A percentile compares a stretch with the other conserved stretches of the same genome.
These are phyloP conservation scores for Kuraishia borneana DNA, from an alignment of 805 yeast genomes.

Conservation along the genomic window DNA sequence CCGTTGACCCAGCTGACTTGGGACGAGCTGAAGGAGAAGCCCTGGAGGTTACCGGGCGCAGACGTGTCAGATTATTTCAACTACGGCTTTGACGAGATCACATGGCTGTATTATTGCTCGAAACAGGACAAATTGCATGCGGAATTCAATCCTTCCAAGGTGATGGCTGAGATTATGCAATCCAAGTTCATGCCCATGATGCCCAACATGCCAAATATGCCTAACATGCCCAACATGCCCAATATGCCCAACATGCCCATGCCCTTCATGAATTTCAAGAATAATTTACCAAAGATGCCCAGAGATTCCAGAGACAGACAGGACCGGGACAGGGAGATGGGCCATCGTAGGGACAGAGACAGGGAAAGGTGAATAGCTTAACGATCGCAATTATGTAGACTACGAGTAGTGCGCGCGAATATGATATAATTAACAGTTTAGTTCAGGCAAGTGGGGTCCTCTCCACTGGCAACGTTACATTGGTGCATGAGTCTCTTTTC, in stretches of 20 bases:
- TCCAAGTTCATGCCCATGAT: slow-evolving; percentile 2
- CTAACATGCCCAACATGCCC: slow-evolving; percentile 8
- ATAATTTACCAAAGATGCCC: slow-evolving; percentile 8
- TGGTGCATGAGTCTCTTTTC: slow-evolving; percentile 87
- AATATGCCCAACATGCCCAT: slow-evolving; percentile 6
- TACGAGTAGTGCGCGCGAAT: too few species aligned
- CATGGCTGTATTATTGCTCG: slow-evolving; percentile 88
- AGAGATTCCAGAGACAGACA: slow-evolving; percentile 1
- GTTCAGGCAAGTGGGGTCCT: slow-evolving; percentile 38
- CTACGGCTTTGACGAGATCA: slow-evolving; percentile 90
- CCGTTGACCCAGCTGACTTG: slow-evolving; percentile 76
- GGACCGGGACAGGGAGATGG: slow-evolving; percentile 2
- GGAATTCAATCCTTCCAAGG: slow-evolving; percentile 73
- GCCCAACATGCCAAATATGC: slow-evolving; percentile 15
- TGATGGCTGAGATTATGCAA: slow-evolving; percentile 46
- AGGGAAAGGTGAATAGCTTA: neutral
- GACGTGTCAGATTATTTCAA: slow-evolving; percentile 92
- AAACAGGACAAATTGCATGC: slow-evolving; percentile 77
- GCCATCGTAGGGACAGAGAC: slow-evolving; percentile 1
- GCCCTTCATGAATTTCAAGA: slow-evolving; percentile 13
- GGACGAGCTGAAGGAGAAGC: slow-evolving; percentile 81
- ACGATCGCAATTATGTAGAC: too few species aligned
- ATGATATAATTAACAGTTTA: too few species aligned
- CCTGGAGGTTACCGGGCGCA: slow-evolving; percentile 98
- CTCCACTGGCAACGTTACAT: slow-evolving; percentile 80